Conservation (phyloP, 345 rosid species). For the Syzygium grande region DNA sequence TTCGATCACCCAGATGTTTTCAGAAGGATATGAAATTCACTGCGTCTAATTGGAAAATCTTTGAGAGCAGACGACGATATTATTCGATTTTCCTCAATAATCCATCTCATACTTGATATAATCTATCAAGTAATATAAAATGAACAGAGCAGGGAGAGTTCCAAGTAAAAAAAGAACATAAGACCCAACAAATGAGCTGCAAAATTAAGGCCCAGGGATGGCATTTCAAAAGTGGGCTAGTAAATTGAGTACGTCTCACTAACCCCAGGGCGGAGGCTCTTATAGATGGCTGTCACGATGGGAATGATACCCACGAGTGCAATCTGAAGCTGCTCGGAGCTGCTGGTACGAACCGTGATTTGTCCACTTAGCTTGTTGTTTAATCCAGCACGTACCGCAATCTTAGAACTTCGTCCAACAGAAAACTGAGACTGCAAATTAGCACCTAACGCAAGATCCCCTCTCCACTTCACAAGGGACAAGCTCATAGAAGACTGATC, state of each 20-base stretch:
- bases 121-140: slow-evolving; percentile 2
- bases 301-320: slow-evolving; percentile 76
- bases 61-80: background rate
- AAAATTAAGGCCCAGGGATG: background rate
- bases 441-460: slow-evolving; percentile 88
- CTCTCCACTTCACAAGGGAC: slow-evolving; percentile 91
- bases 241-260: slow-evolving; percentile 61
- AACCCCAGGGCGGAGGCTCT: slow-evolving; percentile 53
- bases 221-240: slow-evolving; percentile 15
- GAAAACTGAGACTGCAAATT: slow-evolving; percentile 86
- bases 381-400: slow-evolving; percentile 82
- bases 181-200: background rate
- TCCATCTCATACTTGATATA: slow-evolving; percentile 3
- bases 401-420: slow-evolving; percentile 61
- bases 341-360: slow-evolving; percentile 66
- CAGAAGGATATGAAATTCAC: background rate
- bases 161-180: background rate
- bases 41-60: background rate
- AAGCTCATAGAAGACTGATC: slow-evolving; percentile 79
- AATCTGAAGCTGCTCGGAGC: slow-evolving; percentile 91
- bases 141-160: background rate
- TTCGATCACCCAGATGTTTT: background rate
- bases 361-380: slow-evolving; percentile 95
- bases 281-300: slow-evolving; percentile 58
- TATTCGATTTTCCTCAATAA: slow-evolving; percentile 1